Conservation (phyloP, 352 stramenopile species). For the Globisporangium rhizosaccharum region DNA sequence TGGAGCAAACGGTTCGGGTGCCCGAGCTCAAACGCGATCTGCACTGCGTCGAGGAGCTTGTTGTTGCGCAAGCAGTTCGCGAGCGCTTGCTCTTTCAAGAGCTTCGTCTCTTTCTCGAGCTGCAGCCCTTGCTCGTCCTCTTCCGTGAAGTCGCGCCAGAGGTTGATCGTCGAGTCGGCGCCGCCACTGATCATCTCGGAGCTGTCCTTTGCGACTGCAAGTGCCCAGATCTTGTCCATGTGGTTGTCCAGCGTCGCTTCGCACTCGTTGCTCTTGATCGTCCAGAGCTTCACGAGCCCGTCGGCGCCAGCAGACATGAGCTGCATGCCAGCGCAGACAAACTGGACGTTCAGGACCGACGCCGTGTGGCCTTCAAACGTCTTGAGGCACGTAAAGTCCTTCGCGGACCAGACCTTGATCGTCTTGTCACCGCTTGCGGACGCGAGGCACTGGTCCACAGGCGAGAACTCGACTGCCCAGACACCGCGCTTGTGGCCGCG, state of each 20-base stretch:
- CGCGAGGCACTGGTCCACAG: constrained; percentile 93
- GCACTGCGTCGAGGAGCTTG: constrained; percentile 82
- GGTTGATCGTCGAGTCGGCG: constrained; percentile 92
- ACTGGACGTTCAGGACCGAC: constrained; percentile 87
- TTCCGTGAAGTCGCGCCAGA: constrained; percentile 94
- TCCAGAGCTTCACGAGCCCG: constrained; percentile 98
- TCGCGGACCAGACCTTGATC: constrained; percentile 96
- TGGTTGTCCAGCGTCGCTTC: constrained; percentile 96
- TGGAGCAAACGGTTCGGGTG: constrained; percentile 93
- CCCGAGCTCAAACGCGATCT: constrained; percentile 90
- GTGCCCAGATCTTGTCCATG: constrained; percentile 96
- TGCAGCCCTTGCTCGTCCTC: constrained; percentile 84
- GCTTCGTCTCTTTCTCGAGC: constrained; percentile 82
- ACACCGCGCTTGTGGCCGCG: constrained; percentile 97
- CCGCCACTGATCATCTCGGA: constrained; percentile 92
- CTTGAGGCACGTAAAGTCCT: constrained; percentile 94
- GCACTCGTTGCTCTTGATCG: constrained; percentile 97
- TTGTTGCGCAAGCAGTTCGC: constrained; percentile 92
- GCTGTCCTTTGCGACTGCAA: constrained; percentile 87
- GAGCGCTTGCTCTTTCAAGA: constrained; percentile 94
- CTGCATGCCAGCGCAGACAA: constrained; percentile 89
- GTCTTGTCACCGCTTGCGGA: constrained; percentile 96
- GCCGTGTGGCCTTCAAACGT: constrained; percentile 95
- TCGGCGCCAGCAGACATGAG: constrained; percentile 94
- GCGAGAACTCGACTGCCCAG: constrained; percentile 96